phyloP scores from a whole-genome alignment of 2,329 filamentous ascomycete species.

The Diplodia seriata region DNA sequence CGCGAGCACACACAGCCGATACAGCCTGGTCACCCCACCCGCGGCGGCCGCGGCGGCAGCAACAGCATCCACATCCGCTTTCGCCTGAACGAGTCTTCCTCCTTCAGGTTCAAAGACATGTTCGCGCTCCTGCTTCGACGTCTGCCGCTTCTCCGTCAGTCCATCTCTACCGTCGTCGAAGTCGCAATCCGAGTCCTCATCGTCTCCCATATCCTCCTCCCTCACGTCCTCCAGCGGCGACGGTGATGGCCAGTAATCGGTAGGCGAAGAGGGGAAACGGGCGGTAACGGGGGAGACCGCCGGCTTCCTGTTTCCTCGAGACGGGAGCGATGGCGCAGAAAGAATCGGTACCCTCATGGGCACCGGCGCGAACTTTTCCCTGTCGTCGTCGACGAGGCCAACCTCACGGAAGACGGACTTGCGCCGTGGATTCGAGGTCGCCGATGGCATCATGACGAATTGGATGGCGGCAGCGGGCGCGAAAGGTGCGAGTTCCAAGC shows the following conservation, averaged over 20 bases:
- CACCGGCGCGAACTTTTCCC: conserved; percentile 11
- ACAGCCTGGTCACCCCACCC: conserved; percentile 1
- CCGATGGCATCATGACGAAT: conserved; percentile 22
- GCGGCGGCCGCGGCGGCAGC: not conserved
- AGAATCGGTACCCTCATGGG: conserved; percentile 17
- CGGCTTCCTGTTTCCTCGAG: not conserved
- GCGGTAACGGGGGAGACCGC: not conserved
- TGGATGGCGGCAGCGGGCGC: not conserved
- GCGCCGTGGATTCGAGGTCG: conserved; percentile 27
- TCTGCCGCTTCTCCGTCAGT: not conserved
- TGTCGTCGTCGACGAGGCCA: conserved; percentile 24
- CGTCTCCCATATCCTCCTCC: conserved; percentile 1
- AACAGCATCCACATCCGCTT: not conserved
- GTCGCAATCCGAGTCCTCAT: not conserved
- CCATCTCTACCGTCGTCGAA: not conserved
- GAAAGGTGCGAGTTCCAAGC: not conserved
- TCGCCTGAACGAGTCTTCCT: not conserved
- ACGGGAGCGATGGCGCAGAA: not conserved
- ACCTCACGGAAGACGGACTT: conserved; percentile 32
- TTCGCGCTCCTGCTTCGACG: not conserved
- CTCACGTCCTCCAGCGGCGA: conserved; percentile 8
- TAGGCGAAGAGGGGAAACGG: not conserved
- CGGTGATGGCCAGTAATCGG: not conserved
- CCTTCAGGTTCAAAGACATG: not conserved
- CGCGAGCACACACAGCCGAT: conserved; percentile 15